phyloP scores from a whole-genome alignment of 768 basidiomycete genomes.

The Kwoniella pini region DNA sequence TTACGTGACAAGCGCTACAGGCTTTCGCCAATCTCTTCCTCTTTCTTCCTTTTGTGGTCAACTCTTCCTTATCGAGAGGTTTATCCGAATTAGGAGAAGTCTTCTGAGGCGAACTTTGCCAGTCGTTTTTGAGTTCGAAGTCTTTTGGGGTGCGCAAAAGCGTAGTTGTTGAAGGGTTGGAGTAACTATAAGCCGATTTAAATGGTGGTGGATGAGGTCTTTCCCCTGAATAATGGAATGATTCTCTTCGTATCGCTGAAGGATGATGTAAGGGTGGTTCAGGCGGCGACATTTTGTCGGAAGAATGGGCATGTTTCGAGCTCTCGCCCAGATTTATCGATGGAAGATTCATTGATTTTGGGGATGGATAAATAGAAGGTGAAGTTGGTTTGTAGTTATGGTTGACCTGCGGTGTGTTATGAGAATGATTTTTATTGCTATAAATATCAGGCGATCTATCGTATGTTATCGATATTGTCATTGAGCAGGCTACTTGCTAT shows the following conservation, averaged over 20 bases:
- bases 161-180: slow-evolving; percentile 6
- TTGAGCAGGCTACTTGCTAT: not conserved
- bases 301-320: slow-evolving; percentile 1
- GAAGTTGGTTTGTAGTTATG: slow-evolving; percentile 1
- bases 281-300: not conserved
- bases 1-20: slow-evolving; percentile 54
- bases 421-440: not conserved
- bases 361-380: slow-evolving; percentile 15
- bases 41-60: slow-evolving; percentile 53
- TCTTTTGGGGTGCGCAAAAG: slow-evolving; percentile 11
- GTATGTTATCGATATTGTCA: slow-evolving; percentile 13
- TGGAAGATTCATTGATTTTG: slow-evolving; percentile 23
- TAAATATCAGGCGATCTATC: not conserved
- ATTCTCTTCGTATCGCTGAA: slow-evolving; percentile 8
- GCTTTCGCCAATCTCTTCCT: slow-evolving; percentile 54
- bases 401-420: slow-evolving; percentile 2
- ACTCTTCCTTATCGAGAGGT: slow-evolving; percentile 33
- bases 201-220: slow-evolving; percentile 21
- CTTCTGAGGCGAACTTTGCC: slow-evolving; percentile 2
- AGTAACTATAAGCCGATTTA: slow-evolving; percentile 12
- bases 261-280: slow-evolving; percentile 7
- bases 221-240: slow-evolving; percentile 19
- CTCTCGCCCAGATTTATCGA: slow-evolving; percentile 8
- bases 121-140: slow-evolving; percentile 4
- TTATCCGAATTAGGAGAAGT: not conserved